Conservation (phyloP, 306 rosid species). For the Carpinus fangiana region DNA sequence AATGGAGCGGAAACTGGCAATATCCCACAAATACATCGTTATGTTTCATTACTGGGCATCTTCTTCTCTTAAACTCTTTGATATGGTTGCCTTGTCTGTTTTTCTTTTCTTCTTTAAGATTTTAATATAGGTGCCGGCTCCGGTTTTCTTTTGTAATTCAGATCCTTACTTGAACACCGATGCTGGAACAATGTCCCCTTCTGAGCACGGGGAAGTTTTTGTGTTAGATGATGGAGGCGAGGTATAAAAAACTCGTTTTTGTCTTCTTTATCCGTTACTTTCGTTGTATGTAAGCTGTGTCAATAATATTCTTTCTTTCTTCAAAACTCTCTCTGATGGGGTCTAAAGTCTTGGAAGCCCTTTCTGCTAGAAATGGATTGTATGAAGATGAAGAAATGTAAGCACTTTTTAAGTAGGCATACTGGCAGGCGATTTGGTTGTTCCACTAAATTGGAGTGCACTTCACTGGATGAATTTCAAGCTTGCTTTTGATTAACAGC, state of each 20-base stretch:
- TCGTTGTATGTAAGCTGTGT: neutral
- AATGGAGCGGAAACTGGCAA: neutral
- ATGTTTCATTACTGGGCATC: neutral
- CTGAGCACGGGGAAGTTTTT: slow-evolving; percentile 93
- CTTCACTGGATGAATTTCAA: neutral
- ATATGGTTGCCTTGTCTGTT: neutral
- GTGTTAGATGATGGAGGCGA: slow-evolving; percentile 98
- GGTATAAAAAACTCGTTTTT: slow-evolving; percentile 45
- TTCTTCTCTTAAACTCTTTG: neutral
- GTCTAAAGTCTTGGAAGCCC: neutral
- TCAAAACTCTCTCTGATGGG: neutral
- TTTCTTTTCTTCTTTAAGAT: neutral
- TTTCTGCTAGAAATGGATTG: neutral
- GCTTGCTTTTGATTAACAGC: neutral
- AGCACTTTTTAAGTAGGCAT: neutral
- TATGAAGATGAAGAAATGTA: neutral
- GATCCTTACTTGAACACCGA: slow-evolving; percentile 98
- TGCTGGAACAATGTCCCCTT: slow-evolving; percentile 98
- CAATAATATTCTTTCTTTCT: neutral
- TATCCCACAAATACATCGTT: neutral
- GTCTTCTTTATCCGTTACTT: neutral
- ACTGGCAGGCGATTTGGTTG: neutral
- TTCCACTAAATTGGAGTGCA: neutral
- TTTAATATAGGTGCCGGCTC: slow-evolving; percentile 5
- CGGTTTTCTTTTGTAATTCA: slow-evolving; percentile 30